Evolutionary conservation across 345 rosid species (phyloP), one percentile per base, ranked within the genome.

Genomic region (Salix suchowensis): DNA sequence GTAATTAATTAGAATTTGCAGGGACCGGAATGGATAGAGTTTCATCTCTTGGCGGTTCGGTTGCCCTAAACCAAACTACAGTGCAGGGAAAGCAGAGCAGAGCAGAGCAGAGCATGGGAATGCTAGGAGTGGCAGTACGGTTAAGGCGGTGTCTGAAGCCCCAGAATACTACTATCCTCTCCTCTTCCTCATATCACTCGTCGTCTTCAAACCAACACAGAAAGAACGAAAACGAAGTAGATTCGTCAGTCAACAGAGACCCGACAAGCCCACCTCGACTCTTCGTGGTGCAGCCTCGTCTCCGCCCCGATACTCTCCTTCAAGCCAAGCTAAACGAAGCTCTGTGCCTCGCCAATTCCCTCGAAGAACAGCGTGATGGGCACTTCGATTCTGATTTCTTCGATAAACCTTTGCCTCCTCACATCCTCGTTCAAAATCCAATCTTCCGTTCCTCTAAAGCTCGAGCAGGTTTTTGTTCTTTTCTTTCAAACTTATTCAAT

Each of bases 341-440:
- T 65, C 92, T 93, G 39, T 89, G 91, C 77, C 93, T 93, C 42
- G 98, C 97, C 71, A 90, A 93, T 70, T 93, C 98, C 23, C 91
- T 95, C 19, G 98, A 95, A 80, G 98, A 95, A 68, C 98, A 93
- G 84, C 88, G 98, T 26, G 93, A 89, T 74, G 98, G 97, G 3
- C 86, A 77, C 87, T 94, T 91, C 60, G 81, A 78, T 37, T 77
- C 88, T 64, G 97, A 93, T 82, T 89, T 88, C 81, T 89, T 84
- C 74, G 89, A 88, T 11, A 95, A 93, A 84, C 86, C 85, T 8
- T 75, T 89, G 82, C 97, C 97, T 70, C 91, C 96, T 76, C 90
- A 90, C 73, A 83, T 89, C 16, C 73, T 95, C 62, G 98, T 95
- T 68, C 97, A 91, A 85, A 95, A 95, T 77, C 98, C 98, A 8